Evolutionary conservation across 1,139 yeast species (phyloP).

Genomic region (Hanseniaspora gamundiae): DNA sequence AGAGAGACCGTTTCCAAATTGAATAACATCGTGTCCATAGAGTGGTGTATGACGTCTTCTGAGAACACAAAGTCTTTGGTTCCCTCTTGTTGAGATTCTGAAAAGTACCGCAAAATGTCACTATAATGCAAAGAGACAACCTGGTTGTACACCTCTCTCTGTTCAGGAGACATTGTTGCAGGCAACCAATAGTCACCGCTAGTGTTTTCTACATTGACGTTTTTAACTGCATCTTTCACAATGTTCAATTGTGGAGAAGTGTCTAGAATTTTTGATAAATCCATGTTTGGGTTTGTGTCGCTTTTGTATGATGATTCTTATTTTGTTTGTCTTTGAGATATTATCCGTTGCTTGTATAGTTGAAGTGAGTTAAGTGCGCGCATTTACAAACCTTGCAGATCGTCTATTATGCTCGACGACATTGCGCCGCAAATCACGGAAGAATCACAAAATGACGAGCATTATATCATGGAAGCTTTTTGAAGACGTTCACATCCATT

Average conservation of each 20-base stretch:
- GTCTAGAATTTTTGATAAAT: slow-evolving; percentile 62
- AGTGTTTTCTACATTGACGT: slow-evolving; percentile 16
- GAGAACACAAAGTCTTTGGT: slow-evolving; percentile 24
- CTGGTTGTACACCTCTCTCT: slow-evolving; percentile 84
- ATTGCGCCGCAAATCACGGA: too few species aligned
- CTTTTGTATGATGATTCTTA: too few species aligned
- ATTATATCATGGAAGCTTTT: neutral
- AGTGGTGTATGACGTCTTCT: slow-evolving; percentile 51
- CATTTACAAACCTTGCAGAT: too few species aligned
- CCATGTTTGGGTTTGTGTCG: slow-evolving; percentile 34
- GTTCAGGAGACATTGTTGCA: slow-evolving; percentile 81
- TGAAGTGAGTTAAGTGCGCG: too few species aligned
- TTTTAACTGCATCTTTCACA: slow-evolving; percentile 26
- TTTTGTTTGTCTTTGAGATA: too few species aligned
- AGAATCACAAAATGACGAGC: neutral
- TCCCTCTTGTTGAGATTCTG: slow-evolving; percentile 26
- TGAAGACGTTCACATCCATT: too few species aligned
- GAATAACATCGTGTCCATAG: slow-evolving; percentile 56
- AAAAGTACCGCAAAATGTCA: slow-evolving; percentile 73
- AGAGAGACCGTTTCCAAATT: slow-evolving; percentile 73
- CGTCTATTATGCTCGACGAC: too few species aligned
- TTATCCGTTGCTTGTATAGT: too few species aligned
- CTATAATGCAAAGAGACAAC: slow-evolving; percentile 84
- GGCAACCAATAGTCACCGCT: slow-evolving; percentile 73
- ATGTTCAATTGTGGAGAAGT: slow-evolving; percentile 79